Base-by-base conservation (phyloP, 2,329 filamentous ascomycete species). In the Aspergillus brunneoviolaceus region DNA sequence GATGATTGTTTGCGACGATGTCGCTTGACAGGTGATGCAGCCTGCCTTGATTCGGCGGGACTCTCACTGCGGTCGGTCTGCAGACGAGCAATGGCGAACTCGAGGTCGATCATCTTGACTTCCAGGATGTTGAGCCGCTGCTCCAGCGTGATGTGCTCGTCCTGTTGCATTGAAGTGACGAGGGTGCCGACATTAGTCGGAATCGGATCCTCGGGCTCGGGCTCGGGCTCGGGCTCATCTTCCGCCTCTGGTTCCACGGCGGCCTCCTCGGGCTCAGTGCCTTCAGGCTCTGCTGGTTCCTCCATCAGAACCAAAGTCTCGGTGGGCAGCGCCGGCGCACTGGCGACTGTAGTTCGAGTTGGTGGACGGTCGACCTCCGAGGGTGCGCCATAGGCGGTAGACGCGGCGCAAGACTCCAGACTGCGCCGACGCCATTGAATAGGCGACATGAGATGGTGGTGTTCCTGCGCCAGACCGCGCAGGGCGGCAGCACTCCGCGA, bases 81-180 rank as follows among this genome's bases (percentile, higher is more conserved):
- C 60, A 82, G 73, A 55, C 80, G 77, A 1, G 79, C 78, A 60
- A 82, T 79, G 5, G 80, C 80, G 58, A 80, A 80, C 63, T 82
- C 80, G 4, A 82, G 71, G 51, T 82, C 80, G 63, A 81, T 80
- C 53, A 82, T 67, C 61, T 82, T 82, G 23, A 82, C 80, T 61
- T 82, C 80, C 6, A 82, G 68, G 0, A 80, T 82, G 35, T 77
- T 78, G n/a, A 82, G 63, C 51, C 80, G 74, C 57, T 82, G 78
- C 58, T 80, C 79, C 1, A 82, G 65, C 3, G 72, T 77, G 19
- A 74, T 66, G 21, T 72, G 72, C 25, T 76, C 75, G 57, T 77
- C 73, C 42, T 74, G 70, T 49, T 78, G 76, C 69, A 80, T 76
- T 12, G 70, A 68, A 48, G 70, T 73, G 42, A 78, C 70, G 12